phyloP scores from a whole-genome alignment of 139 green algal species.

The Edaphochlamys debaryana region DNA sequence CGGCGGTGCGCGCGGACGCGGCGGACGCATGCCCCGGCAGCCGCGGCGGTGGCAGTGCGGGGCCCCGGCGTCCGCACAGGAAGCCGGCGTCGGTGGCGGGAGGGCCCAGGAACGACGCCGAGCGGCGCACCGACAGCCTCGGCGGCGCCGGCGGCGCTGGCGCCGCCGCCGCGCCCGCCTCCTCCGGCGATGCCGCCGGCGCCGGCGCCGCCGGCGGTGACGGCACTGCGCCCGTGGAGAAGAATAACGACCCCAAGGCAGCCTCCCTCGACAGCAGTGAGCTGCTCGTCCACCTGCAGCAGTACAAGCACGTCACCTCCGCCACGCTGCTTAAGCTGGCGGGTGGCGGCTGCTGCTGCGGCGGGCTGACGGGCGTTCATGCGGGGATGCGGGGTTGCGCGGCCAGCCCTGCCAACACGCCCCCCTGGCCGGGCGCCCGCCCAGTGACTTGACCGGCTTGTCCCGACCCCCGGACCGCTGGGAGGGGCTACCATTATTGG shows the following conservation, averaged over 20 bases:
- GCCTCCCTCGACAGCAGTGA: conserved; percentile 62
- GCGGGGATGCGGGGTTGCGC: conserved; percentile 75
- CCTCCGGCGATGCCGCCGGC: neutral
- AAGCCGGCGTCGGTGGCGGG: neutral
- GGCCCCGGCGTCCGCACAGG: conserved; percentile 7
- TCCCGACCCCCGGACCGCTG: too few relatives aligned
- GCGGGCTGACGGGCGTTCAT: conserved; percentile 62
- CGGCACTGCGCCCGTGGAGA: conserved; percentile 7
- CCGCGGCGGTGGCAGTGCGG: neutral
- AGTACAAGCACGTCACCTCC: conserved; percentile 63
- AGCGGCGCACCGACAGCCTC: conserved; percentile 9
- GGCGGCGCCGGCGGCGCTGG: neutral
- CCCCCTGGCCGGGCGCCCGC: too few relatives aligned
- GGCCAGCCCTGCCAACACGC: too few relatives aligned
- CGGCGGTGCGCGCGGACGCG: neutral
- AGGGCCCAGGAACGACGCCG: neutral
- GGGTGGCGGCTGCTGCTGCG: too few relatives aligned
- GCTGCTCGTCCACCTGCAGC: conserved; percentile 89
- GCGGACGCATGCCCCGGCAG: neutral
- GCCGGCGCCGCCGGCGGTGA: neutral
- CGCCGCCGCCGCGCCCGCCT: neutral
- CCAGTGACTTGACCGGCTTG: too few relatives aligned
- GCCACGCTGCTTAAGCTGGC: conserved; percentile 37
- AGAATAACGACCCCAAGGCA: conserved; percentile 43
- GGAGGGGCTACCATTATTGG: too few relatives aligned